Percentiles rank a stretch among this genome's conserved stretches.
Evolutionary conservation across 768 basidiomycete genomes (phyloP).

Genomic region (Pleurotus tuoliensis): DNA sequence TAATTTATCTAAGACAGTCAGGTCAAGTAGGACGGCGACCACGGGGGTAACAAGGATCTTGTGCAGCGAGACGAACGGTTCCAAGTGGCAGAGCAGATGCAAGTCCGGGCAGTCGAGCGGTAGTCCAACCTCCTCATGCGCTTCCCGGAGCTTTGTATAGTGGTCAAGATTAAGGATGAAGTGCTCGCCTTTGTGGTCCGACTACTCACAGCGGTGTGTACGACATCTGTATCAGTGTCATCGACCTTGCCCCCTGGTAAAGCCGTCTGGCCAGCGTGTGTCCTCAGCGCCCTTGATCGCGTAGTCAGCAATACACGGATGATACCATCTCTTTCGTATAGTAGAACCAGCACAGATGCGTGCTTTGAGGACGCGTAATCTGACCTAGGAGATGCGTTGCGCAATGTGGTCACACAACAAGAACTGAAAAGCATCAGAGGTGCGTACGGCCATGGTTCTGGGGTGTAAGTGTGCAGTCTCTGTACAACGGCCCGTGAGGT

Average conservation of each 20-base stretch:
- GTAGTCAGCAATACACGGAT: constrained; percentile 83
- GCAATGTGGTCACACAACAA: no score
- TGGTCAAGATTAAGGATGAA: not conserved
- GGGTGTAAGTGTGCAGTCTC: not conserved
- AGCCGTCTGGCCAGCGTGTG: constrained; percentile 80
- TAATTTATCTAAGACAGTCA: constrained; percentile 46
- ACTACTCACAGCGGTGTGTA: constrained; percentile 70
- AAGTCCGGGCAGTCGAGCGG: constrained; percentile 54
- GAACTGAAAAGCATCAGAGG: not conserved
- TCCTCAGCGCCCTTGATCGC: constrained; percentile 68
- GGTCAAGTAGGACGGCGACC: constrained; percentile 62
- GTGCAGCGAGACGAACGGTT: constrained; percentile 66
- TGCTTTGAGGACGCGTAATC: constrained; percentile 33
- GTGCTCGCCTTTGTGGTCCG: not conserved
- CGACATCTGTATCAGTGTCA: constrained; percentile 53
- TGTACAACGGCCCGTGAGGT: not conserved
- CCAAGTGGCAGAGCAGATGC: constrained; percentile 55
- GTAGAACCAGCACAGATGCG: constrained; percentile 75
- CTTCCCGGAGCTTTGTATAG: constrained; percentile 49
- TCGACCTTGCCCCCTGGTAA: constrained; percentile 82
- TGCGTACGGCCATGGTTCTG: constrained; percentile 4
- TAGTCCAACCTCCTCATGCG: constrained; percentile 79
- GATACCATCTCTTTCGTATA: constrained; percentile 67
- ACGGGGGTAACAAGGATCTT: constrained; percentile 76
- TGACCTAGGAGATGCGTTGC: not conserved